Base-by-base conservation (phyloP, 2,329 filamentous ascomycete genomes). In the Xylaria sp. region DNA sequence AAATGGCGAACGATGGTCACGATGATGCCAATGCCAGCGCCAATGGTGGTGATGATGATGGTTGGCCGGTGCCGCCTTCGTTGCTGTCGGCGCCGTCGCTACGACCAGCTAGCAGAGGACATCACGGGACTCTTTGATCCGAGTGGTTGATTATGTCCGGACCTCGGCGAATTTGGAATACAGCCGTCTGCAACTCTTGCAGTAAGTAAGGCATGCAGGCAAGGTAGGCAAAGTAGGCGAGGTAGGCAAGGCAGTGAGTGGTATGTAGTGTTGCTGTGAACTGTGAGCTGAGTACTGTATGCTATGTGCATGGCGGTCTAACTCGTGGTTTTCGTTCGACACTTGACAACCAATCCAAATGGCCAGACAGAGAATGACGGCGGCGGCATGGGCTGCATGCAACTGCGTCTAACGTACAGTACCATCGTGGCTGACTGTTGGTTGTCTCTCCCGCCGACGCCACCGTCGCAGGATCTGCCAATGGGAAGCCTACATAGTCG, bases 91-190 rank as follows among this genome's bases (percentile, higher is more conserved):
- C 32, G 27, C 62, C 17, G 51, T 50, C 45, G 47, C 59, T 34
- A 48, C 54, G 39, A 21, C 53, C 30, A 47, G 19, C 32, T 56
- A 34, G 17, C 27, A 55, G 36, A 58, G 8, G 24, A 21, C 42
- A 14, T n/a, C n/a, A 56, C 61, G 39, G 61, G 61, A 27, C 42
- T 58, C 32, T 58, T 59, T 59, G 56, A 68, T 58, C 61, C 57
- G 66, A 68, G 57, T 65, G 66, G 57, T 55, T 42, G 24, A 53
- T 47, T 57, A 54, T 50, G 27, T 55, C 53, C 57, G 51, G 60
- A 30, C 61, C 53, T 67, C 67, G 62, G 67, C 62, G 34, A 61
- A 69, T 69, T 69, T 69, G 62, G 63, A 69, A 69, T 66, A 53
- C 67, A 65, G 62, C 67, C 58, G 59, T 19, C 36, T 55, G 54